Base-by-base conservation (phyloP, 306 rosid species). In the Gillenia trifoliata region DNA sequence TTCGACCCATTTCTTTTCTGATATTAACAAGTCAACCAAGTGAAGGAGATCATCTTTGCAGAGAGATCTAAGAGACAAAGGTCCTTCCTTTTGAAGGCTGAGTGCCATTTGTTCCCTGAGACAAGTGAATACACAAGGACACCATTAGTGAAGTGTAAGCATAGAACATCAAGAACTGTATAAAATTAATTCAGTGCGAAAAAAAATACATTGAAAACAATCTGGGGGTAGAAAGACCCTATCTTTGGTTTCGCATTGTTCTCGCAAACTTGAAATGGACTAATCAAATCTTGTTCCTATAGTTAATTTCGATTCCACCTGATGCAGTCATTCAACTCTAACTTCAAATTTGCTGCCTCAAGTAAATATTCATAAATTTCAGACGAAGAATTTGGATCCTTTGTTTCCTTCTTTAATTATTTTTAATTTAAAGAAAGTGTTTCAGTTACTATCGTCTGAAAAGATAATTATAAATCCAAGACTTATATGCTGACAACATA, bases 1-100 rank as follows among this genome's bases (percentile, higher is more conserved):
- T 77, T 84, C 90, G 80, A 94, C 79, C 99, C 93, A 88, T 75
- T 89, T 94, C 78, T 87, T 90, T 60, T 92, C 88, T 43, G 83
- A 72, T 76, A 92, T 85, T 72, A 92, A 79, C 77, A 87, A 69
- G 75, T 89, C 89, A 50, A 90, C 86, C 82, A 92, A 72, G 77
- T 83, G 86, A 75, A 87, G 85, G 71, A 90, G 84, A 59, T 85
- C 83, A 36, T 54, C 67, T 75, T 79, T 83, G 50, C 75, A 1
- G 9, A 85, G 77, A 66, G 85, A 78, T 38, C 75, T 83, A 60
- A 87, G 90, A 79, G 28, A 45, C 33, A 43, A 25, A 26, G 93
- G 95, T 68, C 95, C 95, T 75, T 76, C 77, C 68, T 76, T 79
- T 45, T 66, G 85, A 75, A 94, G 83, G 70, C 87, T 84, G 47